Conservation (phyloP, 768 basidiomycete species). For the Rhizopogon vinicolor region DNA sequence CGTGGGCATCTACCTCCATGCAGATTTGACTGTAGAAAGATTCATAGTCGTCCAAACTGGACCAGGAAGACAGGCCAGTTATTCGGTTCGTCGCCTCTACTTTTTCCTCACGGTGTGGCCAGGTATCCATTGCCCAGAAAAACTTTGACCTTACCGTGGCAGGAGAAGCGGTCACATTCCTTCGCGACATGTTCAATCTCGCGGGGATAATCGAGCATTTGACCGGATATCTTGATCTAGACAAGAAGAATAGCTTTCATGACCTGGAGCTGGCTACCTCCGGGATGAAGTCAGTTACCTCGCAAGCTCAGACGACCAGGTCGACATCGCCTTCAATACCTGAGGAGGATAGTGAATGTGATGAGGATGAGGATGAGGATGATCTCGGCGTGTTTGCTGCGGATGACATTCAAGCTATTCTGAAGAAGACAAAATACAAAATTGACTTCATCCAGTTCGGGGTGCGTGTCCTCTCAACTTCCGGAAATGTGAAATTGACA, state of each 20-base stretch:
- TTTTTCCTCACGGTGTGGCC: background rate
- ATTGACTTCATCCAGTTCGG: background rate
- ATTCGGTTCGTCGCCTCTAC: background rate
- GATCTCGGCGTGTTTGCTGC: background rate
- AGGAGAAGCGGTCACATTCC: background rate
- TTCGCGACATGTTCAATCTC: background rate
- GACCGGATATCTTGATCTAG: no score
- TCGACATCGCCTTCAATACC: no score
- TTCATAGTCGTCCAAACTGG: conserved; percentile 5
- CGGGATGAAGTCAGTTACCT: no score
- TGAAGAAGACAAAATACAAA: background rate
- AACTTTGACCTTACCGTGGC: background rate
- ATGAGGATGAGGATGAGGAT: background rate
- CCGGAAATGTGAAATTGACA: background rate
- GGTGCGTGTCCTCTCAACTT: background rate
- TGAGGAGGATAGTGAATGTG: background rate
- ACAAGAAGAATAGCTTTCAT: no score
- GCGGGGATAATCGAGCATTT: no score
- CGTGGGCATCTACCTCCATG: conserved; percentile 6
- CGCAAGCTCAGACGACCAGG: no score
- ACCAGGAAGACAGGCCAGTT: background rate
- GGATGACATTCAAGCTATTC: background rate
- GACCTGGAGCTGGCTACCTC: no score
- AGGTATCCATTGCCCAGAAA: conserved; percentile 6
- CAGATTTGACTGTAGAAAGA: background rate